A percentile compares a stretch with the other conserved stretches of the same genome.
phyloP scores from a whole-genome alignment of 495 filamentous ascomycete species.

The Neurospora sublineolata region DNA sequence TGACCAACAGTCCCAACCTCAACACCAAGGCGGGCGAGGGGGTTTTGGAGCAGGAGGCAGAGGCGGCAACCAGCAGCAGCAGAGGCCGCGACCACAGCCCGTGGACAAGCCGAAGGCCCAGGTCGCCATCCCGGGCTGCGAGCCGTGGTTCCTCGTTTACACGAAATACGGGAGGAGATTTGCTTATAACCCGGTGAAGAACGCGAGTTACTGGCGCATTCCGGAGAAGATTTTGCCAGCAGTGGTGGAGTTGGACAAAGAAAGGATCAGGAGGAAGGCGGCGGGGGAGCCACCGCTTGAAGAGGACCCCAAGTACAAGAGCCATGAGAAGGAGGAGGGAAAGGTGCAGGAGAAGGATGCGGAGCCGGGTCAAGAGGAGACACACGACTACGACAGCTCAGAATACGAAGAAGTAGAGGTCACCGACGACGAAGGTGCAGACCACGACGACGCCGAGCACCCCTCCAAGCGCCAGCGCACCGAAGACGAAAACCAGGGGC shows the following conservation, averaged over 20 bases:
- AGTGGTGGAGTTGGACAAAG: slow-evolving; percentile 59
- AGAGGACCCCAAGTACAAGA: not conserved
- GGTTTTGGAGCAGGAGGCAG: slow-evolving; percentile 30
- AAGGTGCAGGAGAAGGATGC: not conserved
- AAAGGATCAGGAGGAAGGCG: slow-evolving; percentile 40
- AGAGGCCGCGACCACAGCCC: slow-evolving; percentile 48
- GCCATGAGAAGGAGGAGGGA: not conserved
- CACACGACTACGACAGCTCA: slow-evolving; percentile 31
- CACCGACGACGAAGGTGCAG: slow-evolving; percentile 50
- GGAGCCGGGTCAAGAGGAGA: not conserved
- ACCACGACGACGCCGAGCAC: slow-evolving; percentile 31
- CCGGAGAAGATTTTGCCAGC: slow-evolving; percentile 72
- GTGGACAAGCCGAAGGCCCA: slow-evolving; percentile 74
- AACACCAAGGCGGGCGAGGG: slow-evolving; percentile 16
- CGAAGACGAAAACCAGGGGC: slow-evolving; percentile 41
- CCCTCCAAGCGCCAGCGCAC: slow-evolving; percentile 56
- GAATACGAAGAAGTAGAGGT: slow-evolving; percentile 90
- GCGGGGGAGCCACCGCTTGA: slow-evolving; percentile 8
- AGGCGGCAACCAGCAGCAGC: slow-evolving; percentile 40
- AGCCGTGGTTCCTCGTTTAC: slow-evolving; percentile 86
- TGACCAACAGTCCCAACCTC: slow-evolving; percentile 13
- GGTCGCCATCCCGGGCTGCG: slow-evolving; percentile 63
- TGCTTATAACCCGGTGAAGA: slow-evolving; percentile 70
- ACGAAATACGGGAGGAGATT: slow-evolving; percentile 83
- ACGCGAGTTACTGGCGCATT: slow-evolving; percentile 87